Evolutionary conservation across 306 rosid genomes (phyloP), one percentile per base, ranked within the genome.

Genomic region (Vigna unguiculata): DNA sequence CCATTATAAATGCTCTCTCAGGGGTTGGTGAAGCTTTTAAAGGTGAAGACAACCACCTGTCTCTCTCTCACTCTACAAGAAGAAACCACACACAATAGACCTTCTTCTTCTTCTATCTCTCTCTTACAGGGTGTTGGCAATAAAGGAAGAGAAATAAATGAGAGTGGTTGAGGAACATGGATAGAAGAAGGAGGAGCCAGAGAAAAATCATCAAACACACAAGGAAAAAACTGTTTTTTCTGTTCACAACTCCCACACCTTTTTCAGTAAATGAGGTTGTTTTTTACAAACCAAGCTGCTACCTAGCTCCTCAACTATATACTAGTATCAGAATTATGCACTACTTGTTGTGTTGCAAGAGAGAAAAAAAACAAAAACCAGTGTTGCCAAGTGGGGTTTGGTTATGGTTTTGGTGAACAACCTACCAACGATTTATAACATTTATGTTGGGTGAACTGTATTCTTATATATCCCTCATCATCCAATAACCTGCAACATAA

Each of bases 151-250:
- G 80, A 82, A 89, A 76, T 94, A 81, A 94, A 91, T 94, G 92
- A 81, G 85, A 87, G 93, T 92, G 62, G 97, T 89, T 94, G 97
- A 90, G 96, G 85, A 88, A 83, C 89, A 75, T 75, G 83, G 77
- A 49, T 43, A 21, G 6, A n/a, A 65, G 30, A 45, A 69, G 34
- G 75, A 54, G 20, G 9, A 25, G 34, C 15, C 46, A 17, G 41
- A 21, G 70, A 9, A 30, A 28, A 73, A 51, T 9, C 40, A 25
- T 57, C 30, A 47, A 34, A 25, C 9, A 57, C 8, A 34, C 10
- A 20, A 59, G 22, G 9, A 70, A 58, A 54, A 34, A 28, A n/a
- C n/a, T n/a, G 52, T 46, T 21, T 66, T 52, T 58, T 74, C 34
- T 19, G 34, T 34, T 64, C 62, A 63, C 74, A 71, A 22, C 62